Conservation (phyloP, 2,329 filamentous ascomycete genomes). For the Colletotrichum cereale region DNA sequence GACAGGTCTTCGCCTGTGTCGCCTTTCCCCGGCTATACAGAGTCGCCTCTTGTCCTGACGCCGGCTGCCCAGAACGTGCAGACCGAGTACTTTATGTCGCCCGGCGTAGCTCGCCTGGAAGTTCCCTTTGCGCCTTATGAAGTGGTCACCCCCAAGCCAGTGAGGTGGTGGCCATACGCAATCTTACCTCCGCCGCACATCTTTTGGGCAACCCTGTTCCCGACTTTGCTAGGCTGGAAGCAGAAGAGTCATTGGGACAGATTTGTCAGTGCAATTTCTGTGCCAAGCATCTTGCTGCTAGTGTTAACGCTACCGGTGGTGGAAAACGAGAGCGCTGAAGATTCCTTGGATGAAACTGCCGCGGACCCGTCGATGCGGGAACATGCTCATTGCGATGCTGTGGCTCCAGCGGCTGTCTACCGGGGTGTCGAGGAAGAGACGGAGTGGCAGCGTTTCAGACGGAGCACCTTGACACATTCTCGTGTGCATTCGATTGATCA, state of each 20-base stretch:
- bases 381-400: constrained; percentile 49
- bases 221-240: constrained; percentile 85
- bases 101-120: constrained; percentile 55
- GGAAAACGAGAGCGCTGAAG: constrained; percentile 74
- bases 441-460: constrained; percentile 71
- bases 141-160: constrained; percentile 55
- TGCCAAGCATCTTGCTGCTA: constrained; percentile 90
- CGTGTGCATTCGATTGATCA: constrained; percentile 41
- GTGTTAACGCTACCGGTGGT: constrained; percentile 93
- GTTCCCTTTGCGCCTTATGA: constrained; percentile 62
- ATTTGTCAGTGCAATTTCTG: constrained; percentile 82
- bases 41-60: constrained; percentile 64
- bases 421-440: constrained; percentile 56
- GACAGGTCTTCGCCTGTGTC: constrained; percentile 63
- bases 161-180: constrained; percentile 86
- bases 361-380: constrained; percentile 14
- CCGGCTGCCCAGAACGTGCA: constrained; percentile 56
- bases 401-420: constrained; percentile 52
- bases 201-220: constrained; percentile 82
- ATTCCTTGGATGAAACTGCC: constrained; percentile 53
- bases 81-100: constrained; percentile 69
- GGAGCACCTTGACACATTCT: constrained; percentile 56
- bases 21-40: constrained; percentile 78
- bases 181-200: constrained; percentile 79
- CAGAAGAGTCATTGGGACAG: constrained; percentile 90